Evolutionary conservation across 345 rosid species (phyloP), one percentile per base, ranked within the genome.

Genomic region (Brassica rapa): DNA sequence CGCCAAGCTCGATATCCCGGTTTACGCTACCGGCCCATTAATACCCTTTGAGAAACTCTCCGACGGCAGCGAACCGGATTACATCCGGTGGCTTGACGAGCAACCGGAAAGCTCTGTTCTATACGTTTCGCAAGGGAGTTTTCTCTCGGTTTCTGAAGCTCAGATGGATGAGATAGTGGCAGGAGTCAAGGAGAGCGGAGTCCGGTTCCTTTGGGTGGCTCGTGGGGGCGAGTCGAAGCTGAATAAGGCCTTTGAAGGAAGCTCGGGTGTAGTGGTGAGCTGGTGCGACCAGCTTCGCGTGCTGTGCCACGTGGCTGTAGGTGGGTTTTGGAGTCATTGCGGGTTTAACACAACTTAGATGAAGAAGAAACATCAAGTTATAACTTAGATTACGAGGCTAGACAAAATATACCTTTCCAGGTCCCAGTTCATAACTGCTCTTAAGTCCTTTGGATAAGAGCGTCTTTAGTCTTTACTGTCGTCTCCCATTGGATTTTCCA

Each of bases 381-480:
- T 23, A 30, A 24, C 0, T 25, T 25, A 32, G 23, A 14, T 66
- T 27, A 51, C 15, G 12, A 14, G 11, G 43, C 2, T 10, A 4
- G 4, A 46, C 2, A 12, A 46, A 46, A 43, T 11, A 15, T 0
- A 16, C 99, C 97, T 93, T 96, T 85, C 99, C 99, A 43, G 98
- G 97, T 75, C 99, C 98, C 78, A 93, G 81, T 82, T 96, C 99
- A 12, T 88, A 96, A 76, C 97, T 88, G 78, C 85, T 88, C 83
- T 81, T 86, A 78, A 93, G 78, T 73, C 99, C 97, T 85, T 77
- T 89, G 59, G 83, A 64, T 21, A 93, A 86, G 67, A 96, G 91
- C 66, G 93, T 87, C 80, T 25, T 25, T 25, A 25, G 29, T 25
- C 29, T 84, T 93, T 41, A 96, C 86, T 39, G 99, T 90, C 30